A percentile compares a stretch with the other conserved stretches of the same genome.
phyloP scores from a whole-genome alignment of 164 flowering plant genomes.

The Chimonanthus praecox region DNA sequence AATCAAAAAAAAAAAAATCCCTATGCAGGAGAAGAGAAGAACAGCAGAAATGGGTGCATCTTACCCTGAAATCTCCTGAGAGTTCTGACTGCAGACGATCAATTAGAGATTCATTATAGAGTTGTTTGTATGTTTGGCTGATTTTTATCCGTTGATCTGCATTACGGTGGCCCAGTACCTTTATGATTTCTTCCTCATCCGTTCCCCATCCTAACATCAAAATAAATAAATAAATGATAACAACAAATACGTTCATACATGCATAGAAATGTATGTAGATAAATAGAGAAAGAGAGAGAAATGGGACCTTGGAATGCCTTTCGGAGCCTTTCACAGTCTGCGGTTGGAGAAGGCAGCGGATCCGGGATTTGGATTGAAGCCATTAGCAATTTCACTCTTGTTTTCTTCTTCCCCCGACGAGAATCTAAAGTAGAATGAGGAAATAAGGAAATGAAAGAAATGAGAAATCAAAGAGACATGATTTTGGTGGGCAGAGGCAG shows the following conservation, averaged over 20 bases:
- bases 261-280: not conserved
- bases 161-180: conserved; percentile 62
- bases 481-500: too few relatives aligned
- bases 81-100: conserved; percentile 57
- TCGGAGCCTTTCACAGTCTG: conserved; percentile 50
- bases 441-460: too few relatives aligned
- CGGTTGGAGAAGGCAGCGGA: conserved; percentile 52
- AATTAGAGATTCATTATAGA: conserved; percentile 58
- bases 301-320: conserved; percentile 51
- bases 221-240: too few relatives aligned
- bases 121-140: conserved; percentile 52
- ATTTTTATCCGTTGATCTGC: conserved; percentile 58
- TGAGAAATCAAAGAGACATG: not conserved
- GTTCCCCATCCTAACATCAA: conserved; percentile 57
- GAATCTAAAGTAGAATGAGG: conserved; percentile 15
- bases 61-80: conserved; percentile 10
- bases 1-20: too few relatives aligned
- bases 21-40: not conserved
- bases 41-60: not conserved
- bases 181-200: conserved; percentile 63
- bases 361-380: conserved; percentile 34
- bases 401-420: not conserved
- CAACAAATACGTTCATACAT: too few relatives aligned
- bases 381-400: not conserved
- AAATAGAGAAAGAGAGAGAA: not conserved